Percentiles rank a stretch among this genome's conserved stretches.
Evolutionary conservation across 805 yeast species (phyloP).

Genomic region (Ogataea allantospora): DNA sequence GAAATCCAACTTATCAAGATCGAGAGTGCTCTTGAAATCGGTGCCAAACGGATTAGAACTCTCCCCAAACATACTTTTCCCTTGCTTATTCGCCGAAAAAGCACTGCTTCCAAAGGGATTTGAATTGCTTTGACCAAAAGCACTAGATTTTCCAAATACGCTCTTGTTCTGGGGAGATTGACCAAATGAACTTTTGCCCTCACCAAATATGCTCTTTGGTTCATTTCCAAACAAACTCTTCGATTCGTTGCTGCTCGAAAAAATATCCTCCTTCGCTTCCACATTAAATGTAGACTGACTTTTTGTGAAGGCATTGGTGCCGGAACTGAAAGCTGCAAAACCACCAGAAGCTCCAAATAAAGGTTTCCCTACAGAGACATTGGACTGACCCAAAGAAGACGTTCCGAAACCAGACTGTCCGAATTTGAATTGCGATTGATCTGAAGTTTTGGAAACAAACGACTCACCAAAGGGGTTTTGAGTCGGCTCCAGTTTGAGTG

Average conservation of each 20-base stretch:
- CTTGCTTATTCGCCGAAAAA: too few species aligned
- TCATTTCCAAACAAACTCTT: too few species aligned
- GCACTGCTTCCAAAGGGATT: conserved; percentile 1
- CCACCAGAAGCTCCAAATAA: neutral
- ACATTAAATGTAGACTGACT: conserved; percentile 1
- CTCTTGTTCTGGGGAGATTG: too few species aligned
- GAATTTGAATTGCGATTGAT: conserved; percentile 9
- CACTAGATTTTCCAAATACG: conserved; percentile 1
- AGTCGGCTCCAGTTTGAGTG: neutral
- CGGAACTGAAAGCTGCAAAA: conserved; percentile 2
- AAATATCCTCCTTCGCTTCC: conserved; percentile 3
- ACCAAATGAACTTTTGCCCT: too few species aligned
- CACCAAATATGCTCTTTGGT: too few species aligned
- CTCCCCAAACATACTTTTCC: neutral
- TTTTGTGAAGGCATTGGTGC: too few species aligned
- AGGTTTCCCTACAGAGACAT: too few species aligned
- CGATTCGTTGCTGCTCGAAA: neutral
- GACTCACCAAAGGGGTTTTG: conserved; percentile 9
- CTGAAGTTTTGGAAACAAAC: neutral
- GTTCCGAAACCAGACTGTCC: conserved; percentile 4
- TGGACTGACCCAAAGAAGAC: conserved; percentile 1
- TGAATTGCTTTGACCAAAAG: neutral
- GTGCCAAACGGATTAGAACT: conserved; percentile 5
- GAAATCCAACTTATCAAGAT: conserved; percentile 2
- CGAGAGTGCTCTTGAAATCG: conserved; percentile 7